Percentiles rank a stretch among this genome's conserved stretches.
Evolutionary conservation across 176 grass and related monocot species (phyloP).

Genomic region (Thalia dealbata): DNA sequence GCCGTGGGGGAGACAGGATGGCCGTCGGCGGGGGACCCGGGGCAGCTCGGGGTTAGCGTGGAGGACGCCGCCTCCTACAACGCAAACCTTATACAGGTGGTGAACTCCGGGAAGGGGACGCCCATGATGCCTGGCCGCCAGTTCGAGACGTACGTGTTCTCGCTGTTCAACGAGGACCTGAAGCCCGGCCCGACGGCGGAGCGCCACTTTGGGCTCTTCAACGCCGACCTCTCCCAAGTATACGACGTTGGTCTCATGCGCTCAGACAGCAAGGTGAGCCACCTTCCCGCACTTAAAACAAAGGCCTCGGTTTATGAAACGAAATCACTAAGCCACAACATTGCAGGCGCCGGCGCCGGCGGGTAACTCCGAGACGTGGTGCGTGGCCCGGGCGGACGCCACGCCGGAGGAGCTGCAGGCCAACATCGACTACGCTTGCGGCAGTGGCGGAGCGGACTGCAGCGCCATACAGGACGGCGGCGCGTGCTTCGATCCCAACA

Average conservation of each 20-base stretch:
- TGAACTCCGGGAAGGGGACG: slow-evolving; percentile 47
- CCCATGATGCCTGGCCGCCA: slow-evolving; percentile 52
- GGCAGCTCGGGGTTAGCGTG: slow-evolving; percentile 51
- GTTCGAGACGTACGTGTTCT: slow-evolving; percentile 71
- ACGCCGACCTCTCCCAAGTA: slow-evolving; percentile 42
- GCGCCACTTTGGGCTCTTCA: slow-evolving; percentile 70
- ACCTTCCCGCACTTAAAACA: neutral
- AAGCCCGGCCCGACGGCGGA: slow-evolving; percentile 60
- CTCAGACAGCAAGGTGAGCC: neutral
- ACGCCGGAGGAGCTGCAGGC: slow-evolving; percentile 31
- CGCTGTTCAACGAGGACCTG: slow-evolving; percentile 72
- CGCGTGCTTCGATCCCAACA: slow-evolving; percentile 49
- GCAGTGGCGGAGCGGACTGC: slow-evolving; percentile 35
- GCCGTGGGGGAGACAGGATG: slow-evolving; percentile 76
- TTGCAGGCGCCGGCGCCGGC: slow-evolving; percentile 13
- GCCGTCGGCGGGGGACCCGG: slow-evolving; percentile 49
- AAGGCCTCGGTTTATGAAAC: neutral
- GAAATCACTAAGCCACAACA: neutral
- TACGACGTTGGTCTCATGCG: slow-evolving; percentile 68
- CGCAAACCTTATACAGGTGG: slow-evolving; percentile 42
- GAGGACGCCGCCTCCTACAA: slow-evolving; percentile 65
- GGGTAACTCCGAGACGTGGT: slow-evolving; percentile 35
- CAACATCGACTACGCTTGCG: slow-evolving; percentile 73
- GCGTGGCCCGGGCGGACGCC: slow-evolving; percentile 39
- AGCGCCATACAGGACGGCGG: slow-evolving; percentile 41